These are phyloP conservation scores for Mycena belliarum DNA, from an alignment of 768 basidiomycete genomes.

Conservation along the genomic window DNA sequence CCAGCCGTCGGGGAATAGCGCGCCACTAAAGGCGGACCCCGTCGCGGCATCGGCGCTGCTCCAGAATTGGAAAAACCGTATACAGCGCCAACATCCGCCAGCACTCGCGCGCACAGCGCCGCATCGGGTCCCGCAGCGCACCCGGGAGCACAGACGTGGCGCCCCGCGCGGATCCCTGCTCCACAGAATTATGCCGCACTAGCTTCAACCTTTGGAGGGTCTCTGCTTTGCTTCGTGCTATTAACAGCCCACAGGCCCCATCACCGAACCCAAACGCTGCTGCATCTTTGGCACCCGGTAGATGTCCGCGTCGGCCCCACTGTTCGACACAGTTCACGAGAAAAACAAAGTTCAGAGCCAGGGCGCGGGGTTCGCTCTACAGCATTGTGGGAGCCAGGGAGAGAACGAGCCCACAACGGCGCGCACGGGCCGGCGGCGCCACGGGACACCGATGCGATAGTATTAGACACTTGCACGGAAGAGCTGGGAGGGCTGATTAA, in stretches of 20 bases:
- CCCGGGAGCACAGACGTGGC: neutral
- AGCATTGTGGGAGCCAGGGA: neutral
- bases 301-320: neutral
- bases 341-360: neutral
- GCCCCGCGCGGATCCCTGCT: neutral
- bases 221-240: conserved; percentile 1
- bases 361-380: neutral
- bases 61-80: conserved; percentile 4
- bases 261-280: neutral
- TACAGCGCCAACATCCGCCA: neutral
- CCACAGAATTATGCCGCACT: neutral
- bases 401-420: neutral
- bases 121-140: neutral
- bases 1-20: conserved; percentile 5
- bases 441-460: neutral
- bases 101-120: neutral
- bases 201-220: conserved; percentile 3
- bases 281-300: no score
- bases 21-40: neutral
- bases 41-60: neutral
- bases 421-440: conserved; percentile 1
- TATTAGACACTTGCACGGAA: neutral
- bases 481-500: conserved; percentile 9
- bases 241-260: neutral
- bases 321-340: neutral